phyloP scores from a whole-genome alignment of 306 rosid species.

The Glycyrrhiza uralensis region DNA sequence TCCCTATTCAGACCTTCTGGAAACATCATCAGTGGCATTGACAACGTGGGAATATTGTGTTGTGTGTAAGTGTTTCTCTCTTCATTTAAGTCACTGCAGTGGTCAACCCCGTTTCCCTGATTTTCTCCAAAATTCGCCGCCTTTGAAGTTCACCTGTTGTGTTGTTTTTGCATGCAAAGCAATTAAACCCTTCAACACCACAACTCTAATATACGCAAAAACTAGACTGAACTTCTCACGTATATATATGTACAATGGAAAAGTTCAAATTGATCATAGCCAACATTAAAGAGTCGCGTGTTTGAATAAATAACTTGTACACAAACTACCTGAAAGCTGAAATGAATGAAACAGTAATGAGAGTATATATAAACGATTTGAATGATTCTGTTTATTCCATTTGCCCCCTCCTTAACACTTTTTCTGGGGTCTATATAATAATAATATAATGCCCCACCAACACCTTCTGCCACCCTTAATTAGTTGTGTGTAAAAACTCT shows the following conservation, averaged over 20 bases:
- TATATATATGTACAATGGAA: not conserved
- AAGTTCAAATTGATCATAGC: not conserved
- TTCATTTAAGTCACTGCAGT: not conserved
- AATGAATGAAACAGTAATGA: not conserved
- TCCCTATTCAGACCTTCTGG: slow-evolving; percentile 35
- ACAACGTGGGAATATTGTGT: not conserved
- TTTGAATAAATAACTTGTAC: not conserved
- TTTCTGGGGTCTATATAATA: too few relatives aligned
- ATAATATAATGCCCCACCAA: not conserved
- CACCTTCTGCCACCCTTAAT: not conserved
- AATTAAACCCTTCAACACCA: not conserved
- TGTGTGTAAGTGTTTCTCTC: not conserved
- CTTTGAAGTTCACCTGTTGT: not conserved
- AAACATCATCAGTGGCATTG: slow-evolving; percentile 27
- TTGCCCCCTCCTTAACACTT: not conserved
- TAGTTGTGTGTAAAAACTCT: too few relatives aligned
- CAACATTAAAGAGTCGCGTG: not conserved
- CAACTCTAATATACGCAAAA: not conserved
- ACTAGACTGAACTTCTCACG: not conserved
- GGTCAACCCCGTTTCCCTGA: not conserved
- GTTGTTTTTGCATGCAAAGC: not conserved
- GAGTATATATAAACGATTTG: not conserved
- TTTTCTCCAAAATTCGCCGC: slow-evolving; percentile 25
- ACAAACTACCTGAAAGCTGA: not conserved
- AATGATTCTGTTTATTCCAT: not conserved